phyloP scores from a whole-genome alignment of 176 grass and related monocot genomes.

The Phoenix dactylifera region DNA sequence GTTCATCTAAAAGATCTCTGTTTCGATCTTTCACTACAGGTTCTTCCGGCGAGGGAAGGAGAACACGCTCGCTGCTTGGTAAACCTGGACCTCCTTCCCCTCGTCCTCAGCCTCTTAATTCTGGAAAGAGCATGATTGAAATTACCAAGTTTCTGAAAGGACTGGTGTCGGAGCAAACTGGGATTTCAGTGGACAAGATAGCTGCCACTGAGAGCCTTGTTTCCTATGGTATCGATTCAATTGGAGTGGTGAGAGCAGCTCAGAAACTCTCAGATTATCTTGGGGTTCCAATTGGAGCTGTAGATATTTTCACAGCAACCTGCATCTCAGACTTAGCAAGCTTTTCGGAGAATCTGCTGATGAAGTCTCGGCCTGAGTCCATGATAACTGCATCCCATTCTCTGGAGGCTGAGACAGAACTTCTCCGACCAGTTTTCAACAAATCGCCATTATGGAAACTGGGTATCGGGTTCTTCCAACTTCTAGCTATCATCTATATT shows the following conservation, averaged over 20 bases:
- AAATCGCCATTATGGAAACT: constrained; percentile 24
- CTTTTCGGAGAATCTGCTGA: constrained; percentile 44
- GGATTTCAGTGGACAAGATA: constrained; percentile 52
- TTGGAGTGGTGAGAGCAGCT: constrained; percentile 53
- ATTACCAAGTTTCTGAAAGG: constrained; percentile 44
- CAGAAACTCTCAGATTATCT: constrained; percentile 74
- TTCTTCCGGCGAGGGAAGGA: constrained; percentile 26
- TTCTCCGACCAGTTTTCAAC: constrained; percentile 8
- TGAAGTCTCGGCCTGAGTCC: constrained; percentile 32
- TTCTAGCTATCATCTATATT: constrained; percentile 43
- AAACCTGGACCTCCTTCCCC: constrained; percentile 6
- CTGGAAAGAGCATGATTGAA: constrained; percentile 31
- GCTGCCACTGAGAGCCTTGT: constrained; percentile 38
- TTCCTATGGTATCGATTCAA: constrained; percentile 73
- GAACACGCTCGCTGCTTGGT: constrained; percentile 16
- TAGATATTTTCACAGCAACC: constrained; percentile 63
- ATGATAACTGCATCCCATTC: constrained; percentile 12
- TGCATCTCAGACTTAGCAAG: constrained; percentile 50
- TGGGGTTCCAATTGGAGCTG: constrained; percentile 59
- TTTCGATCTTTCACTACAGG: constrained; percentile 63
- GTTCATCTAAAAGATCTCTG: constrained; percentile 28
- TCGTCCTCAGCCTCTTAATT: constrained; percentile 14
- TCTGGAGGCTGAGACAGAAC: constrained; percentile 22
- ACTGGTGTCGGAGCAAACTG: constrained; percentile 61
- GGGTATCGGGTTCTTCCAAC: constrained; percentile 34